Evolutionary conservation across 225 moss, liverwort and hornwort species (phyloP).

Genomic region (Marchantia polymorpha): DNA sequence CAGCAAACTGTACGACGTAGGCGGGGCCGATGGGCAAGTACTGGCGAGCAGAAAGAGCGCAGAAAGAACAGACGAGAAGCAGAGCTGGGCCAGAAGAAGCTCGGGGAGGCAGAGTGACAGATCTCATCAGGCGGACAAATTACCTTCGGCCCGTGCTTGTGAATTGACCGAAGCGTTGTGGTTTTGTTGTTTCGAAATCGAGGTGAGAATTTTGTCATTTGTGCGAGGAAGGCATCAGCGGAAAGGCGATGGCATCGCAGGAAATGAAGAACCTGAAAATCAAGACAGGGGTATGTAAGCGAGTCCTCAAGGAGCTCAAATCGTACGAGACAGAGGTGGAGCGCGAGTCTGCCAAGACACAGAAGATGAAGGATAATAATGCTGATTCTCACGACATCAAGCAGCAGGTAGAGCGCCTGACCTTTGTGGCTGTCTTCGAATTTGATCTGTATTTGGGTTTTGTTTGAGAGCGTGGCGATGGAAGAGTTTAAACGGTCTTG

Average conservation of each 20-base stretch:
- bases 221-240: neutral
- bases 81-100: too few species aligned
- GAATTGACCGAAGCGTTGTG: too few species aligned
- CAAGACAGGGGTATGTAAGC: conserved; percentile 68
- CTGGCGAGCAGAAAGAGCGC: too few species aligned
- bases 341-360: conserved; percentile 59
- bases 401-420: conserved; percentile 53
- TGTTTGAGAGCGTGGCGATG: neutral
- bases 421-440: neutral
- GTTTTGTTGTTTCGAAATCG: neutral
- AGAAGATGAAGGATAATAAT: conserved; percentile 57
- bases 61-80: too few species aligned
- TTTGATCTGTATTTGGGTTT: neutral
- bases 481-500: neutral
- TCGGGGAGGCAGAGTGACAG: too few species aligned
- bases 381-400: conserved; percentile 67
- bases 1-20: too few species aligned
- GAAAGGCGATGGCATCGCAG: conserved; percentile 34
- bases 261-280: conserved; percentile 60
- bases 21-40: too few species aligned
- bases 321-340: conserved; percentile 77
- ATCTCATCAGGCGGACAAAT: too few species aligned
- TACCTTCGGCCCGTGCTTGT: too few species aligned
- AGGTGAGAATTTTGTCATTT: neutral
- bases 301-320: conserved; percentile 74